phyloP scores from a whole-genome alignment of 495 filamentous ascomycete species.

The Tuber brumale region DNA sequence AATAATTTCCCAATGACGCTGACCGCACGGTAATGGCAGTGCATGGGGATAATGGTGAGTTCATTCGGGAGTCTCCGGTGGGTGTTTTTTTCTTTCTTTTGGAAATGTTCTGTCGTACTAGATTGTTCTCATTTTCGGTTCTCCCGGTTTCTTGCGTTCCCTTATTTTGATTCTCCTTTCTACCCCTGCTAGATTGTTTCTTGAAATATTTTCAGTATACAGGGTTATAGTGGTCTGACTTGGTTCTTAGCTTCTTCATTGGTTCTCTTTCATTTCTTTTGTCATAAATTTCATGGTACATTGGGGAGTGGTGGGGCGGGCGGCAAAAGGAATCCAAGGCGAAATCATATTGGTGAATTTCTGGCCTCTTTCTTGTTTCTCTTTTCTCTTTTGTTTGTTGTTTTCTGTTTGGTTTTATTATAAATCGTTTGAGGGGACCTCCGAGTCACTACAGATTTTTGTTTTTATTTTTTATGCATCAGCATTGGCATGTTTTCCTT shows the following conservation, averaged over 20 bases:
- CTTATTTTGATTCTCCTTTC: background rate
- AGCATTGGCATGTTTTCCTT: background rate
- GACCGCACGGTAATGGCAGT: background rate
- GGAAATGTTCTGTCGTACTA: slow-evolving; percentile 21
- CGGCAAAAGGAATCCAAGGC: slow-evolving; percentile 45
- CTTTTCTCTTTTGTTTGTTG: background rate
- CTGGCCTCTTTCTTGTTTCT: slow-evolving; percentile 35
- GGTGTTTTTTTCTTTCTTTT: slow-evolving; percentile 19
- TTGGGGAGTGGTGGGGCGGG: slow-evolving; percentile 23
- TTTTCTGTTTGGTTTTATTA: slow-evolving; percentile 20
- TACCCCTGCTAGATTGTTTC: background rate
- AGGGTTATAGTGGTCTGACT: slow-evolving; percentile 7
- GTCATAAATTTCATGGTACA: slow-evolving; percentile 41
- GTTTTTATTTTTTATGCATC: slow-evolving; percentile 13
- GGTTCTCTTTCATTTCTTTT: slow-evolving; percentile 41
- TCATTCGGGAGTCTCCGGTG: slow-evolving; percentile 27
- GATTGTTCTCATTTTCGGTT: slow-evolving; percentile 20
- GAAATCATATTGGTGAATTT: slow-evolving; percentile 37
- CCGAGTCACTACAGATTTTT: background rate
- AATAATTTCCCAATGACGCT: background rate
- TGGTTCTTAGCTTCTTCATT: slow-evolving; percentile 14
- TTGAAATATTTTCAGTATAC: slow-evolving; percentile 14
- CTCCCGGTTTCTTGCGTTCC: background rate
- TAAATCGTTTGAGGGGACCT: background rate
- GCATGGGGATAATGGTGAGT: background rate